Evolutionary conservation across 1,139 yeast species (phyloP), one percentile per base, ranked within the genome.

Genomic region (Kurtzmaniella quercitrusa): DNA sequence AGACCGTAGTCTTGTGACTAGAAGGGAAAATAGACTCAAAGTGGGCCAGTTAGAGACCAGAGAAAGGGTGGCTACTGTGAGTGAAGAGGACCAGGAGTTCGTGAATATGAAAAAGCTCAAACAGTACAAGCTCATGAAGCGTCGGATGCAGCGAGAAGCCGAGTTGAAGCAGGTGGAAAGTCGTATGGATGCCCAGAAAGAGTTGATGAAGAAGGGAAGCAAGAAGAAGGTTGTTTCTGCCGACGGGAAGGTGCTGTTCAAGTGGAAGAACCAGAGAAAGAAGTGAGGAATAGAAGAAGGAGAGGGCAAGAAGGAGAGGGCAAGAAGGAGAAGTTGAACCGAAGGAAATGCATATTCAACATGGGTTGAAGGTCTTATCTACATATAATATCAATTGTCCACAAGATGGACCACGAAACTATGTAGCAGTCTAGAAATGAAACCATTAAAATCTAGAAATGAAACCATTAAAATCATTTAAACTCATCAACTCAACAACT

Each of bases 201-300:
- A 91, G 59, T 75, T 90, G 48, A 88, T 91, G 96, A 88, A 88
- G 62, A 85, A 83, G 52, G 98, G 98, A 0, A 81, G 81, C 47
- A 88, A 86, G 66, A 86, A 85, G 74, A 91, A 90, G 69, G 60
- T 84, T 3, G 71, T 76, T 5, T 83, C 75, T 45, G 65, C 73
- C 12, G 74, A 78, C 38, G 98, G 97, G 2, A 76, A 76, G 47
- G 77, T 77, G 1, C 71, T 74, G n/a, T 91, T 79, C 68, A 87
- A 87, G 67, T 91, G 96, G 95, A 86, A 84, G 60, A 84, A 78
- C 54, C 86, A 83, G 59, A 79, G 98, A 56, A 90, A 89, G 68
- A 77, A 31, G 36, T 31, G 11, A n/a, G 14, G 12, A 11, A 27
- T n/a, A 4, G 10, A 27, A 3, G 31, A 10, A 27, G 27, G 27